A percentile compares a stretch with the other conserved stretches of the same genome.
Conservation (phyloP, 164 flowering plant species). For the Nymphaea colorata region DNA sequence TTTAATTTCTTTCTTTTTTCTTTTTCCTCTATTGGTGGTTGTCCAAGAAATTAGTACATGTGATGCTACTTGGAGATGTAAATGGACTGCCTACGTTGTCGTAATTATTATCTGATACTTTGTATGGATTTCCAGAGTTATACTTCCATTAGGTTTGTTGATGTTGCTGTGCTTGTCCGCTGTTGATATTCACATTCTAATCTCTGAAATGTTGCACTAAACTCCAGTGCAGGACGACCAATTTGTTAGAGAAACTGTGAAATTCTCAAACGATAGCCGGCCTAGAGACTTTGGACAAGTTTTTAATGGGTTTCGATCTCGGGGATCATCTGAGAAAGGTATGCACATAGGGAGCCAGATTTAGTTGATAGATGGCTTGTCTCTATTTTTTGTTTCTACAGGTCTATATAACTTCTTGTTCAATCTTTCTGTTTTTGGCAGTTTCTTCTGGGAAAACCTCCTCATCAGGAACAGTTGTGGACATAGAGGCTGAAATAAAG, state of each 20-base stretch:
- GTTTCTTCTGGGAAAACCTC: slow-evolving; percentile 30
- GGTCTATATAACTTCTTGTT: not conserved
- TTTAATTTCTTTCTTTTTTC: no score
- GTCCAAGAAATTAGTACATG: no score
- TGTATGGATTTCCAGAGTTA: not conserved
- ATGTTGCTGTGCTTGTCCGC: not conserved
- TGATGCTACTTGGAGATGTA: no score
- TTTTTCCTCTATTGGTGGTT: no score
- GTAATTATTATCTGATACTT: no score
- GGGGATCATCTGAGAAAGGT: slow-evolving; percentile 43
- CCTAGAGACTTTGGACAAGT: slow-evolving; percentile 37
- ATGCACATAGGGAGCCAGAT: slow-evolving; percentile 1
- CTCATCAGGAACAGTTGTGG: slow-evolving; percentile 40
- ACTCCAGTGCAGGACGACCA: slow-evolving; percentile 54
- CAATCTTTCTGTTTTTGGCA: not conserved
- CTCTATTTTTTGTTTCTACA: not conserved
- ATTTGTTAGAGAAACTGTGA: slow-evolving; percentile 48
- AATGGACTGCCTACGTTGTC: no score
- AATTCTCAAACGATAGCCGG: slow-evolving; percentile 29
- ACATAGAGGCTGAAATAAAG: slow-evolving; percentile 78
- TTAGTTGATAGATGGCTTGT: not conserved
- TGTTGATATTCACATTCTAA: not conserved
- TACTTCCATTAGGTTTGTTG: not conserved
- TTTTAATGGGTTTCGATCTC: slow-evolving; percentile 38
- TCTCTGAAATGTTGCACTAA: slow-evolving; percentile 1